Evolutionary conservation across 73 alveolate genomes (phyloP), one percentile per base, ranked within the genome.

Genomic region (Stentor coeruleus): DNA sequence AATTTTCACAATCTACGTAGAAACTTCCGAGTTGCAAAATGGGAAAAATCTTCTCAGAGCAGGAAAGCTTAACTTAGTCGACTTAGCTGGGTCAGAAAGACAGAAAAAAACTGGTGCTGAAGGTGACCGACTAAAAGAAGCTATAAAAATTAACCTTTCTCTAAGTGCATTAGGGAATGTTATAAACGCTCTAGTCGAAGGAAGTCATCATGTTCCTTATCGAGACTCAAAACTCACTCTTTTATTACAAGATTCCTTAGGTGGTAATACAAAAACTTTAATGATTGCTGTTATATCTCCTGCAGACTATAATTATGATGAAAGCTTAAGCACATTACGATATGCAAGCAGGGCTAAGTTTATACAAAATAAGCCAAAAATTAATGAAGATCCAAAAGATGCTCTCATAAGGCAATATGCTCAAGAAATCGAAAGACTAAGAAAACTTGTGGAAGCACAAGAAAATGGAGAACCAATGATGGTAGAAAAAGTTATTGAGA

Each of bases 31-130:
- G 81, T 87, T 82, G 55, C 86, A 39, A 2, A 86, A 74, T 30
- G 93, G 91, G 30, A 85, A 86, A 39, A 74, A 85, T 33, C 88
- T 85, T 72, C 88, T 95, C 14, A 93, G 90, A 91, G 96, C 95
- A 58, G 99, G 99, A n/a, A 95, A 93, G 85, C 90, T 95, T 38
- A 89, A 95, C 88, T 91, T 95, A 77, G 99, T 95, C 40, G 99
- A 95, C 89, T 87, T 95, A 81, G 99, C 99, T n/a, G 98, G 98
- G 3, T 83, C 93, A 82, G 99, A 95, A 86, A 91, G 99, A 84
- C 93, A 91, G 58, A 90, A 95, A 59, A 95, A 95, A 83, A 95
- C 99, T 41, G 86, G 92, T 77, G 98, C 97, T 2, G 90, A 95
- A 3, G 99, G 99, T 11, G 95, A 88, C 60, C 84, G 98, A 59